These are phyloP conservation scores for Jamesozyma spencerorum DNA, from an alignment of 805 yeast species.

Conservation along the genomic window DNA sequence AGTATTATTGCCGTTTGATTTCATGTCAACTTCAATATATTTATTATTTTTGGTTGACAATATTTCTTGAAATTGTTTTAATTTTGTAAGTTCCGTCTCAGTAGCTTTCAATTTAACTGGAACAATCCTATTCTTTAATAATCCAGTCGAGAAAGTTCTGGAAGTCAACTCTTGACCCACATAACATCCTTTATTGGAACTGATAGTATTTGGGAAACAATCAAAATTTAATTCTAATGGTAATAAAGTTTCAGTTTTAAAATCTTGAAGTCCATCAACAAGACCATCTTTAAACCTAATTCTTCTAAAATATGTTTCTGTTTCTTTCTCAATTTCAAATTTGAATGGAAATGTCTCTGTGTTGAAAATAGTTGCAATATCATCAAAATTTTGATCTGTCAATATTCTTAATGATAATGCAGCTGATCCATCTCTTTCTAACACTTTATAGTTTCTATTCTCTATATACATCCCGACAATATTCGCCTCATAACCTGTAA, in stretches of 20 bases:
- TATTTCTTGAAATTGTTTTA: not conserved
- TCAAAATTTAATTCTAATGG: constrained; percentile 86
- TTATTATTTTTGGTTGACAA: not conserved
- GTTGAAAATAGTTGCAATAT: constrained; percentile 24
- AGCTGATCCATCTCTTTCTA: constrained; percentile 59
- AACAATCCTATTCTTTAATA: constrained; percentile 70
- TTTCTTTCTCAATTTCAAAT: constrained; percentile 10
- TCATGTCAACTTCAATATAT: constrained; percentile 10
- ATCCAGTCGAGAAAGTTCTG: constrained; percentile 74
- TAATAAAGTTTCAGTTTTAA: constrained; percentile 42
- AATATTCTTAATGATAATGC: constrained; percentile 55
- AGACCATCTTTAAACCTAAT: constrained; percentile 40
- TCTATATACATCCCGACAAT: constrained; percentile 16
- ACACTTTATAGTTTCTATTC: constrained; percentile 32
- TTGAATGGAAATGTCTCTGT: constrained; percentile 20
- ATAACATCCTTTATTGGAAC: constrained; percentile 89
- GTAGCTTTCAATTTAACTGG: constrained; percentile 42
- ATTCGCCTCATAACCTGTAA: constrained; percentile 13
- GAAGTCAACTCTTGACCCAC: constrained; percentile 94
- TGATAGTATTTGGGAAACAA: constrained; percentile 57
- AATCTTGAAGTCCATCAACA: constrained; percentile 45
- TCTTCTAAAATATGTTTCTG: constrained; percentile 31
- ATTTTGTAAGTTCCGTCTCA: not conserved
- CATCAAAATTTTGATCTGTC: constrained; percentile 21
- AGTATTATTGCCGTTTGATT: constrained; percentile 2